These are phyloP conservation scores for Yamadazyma olivae DNA, from an alignment of 805 yeast genomes.

Conservation along the genomic window DNA sequence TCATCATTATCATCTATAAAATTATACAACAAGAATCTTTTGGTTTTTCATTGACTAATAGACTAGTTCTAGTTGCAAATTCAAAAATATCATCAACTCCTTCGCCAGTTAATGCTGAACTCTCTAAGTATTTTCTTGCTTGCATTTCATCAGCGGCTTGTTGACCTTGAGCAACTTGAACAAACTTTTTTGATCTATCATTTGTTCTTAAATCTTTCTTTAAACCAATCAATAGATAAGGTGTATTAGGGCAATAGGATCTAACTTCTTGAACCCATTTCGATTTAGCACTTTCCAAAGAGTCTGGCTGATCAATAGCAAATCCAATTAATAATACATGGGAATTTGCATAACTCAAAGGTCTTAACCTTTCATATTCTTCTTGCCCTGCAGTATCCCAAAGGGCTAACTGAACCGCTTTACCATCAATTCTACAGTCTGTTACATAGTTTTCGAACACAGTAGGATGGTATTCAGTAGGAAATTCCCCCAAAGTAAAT, in stretches of 20 bases:
- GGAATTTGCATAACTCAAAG: slow-evolving; percentile 83
- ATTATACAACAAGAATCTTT: slow-evolving; percentile 33
- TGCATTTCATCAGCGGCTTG: slow-evolving; percentile 74
- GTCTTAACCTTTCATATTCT: slow-evolving; percentile 87
- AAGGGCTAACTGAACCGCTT: slow-evolving; percentile 79
- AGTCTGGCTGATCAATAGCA: slow-evolving; percentile 81
- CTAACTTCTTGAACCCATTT: slow-evolving; percentile 89
- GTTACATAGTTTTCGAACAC: slow-evolving; percentile 94
- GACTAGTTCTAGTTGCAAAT: slow-evolving; percentile 80
- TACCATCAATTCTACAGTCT: slow-evolving; percentile 91
- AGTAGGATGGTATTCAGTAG: slow-evolving; percentile 89
- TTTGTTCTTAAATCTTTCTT: slow-evolving; percentile 72
- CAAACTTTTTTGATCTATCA: slow-evolving; percentile 40
- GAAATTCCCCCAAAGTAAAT: slow-evolving; percentile 89
- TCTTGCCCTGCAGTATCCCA: slow-evolving; percentile 99
- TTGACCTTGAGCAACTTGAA: slow-evolving; percentile 59
- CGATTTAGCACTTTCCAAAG: slow-evolving; percentile 73
- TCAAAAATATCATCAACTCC: slow-evolving; percentile 95
- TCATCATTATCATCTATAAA: slow-evolving; percentile 17
- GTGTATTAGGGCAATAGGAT: slow-evolving; percentile 77
- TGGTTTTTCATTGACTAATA: slow-evolving; percentile 40
- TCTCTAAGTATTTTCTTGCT: slow-evolving; percentile 79
- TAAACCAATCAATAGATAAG: slow-evolving; percentile 75
- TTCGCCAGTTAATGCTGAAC: slow-evolving; percentile 90
- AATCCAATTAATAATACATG: slow-evolving; percentile 84